Evolutionary conservation across 768 basidiomycete species (phyloP).

Genomic region (Boletus fagicola): DNA sequence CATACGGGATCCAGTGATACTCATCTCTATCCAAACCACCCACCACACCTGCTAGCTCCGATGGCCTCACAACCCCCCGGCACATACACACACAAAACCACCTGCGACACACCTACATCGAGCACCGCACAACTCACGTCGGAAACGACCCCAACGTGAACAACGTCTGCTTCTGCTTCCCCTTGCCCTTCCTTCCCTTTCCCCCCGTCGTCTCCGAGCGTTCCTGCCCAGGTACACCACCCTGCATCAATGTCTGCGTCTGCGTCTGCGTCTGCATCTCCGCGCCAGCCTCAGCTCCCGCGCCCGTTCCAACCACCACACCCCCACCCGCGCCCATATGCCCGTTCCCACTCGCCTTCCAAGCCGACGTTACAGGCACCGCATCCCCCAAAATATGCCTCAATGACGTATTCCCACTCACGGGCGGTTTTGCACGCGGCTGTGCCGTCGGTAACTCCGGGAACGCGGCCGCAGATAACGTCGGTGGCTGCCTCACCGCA

Average conservation of each 20-base stretch:
- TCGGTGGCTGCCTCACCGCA: slow-evolving; percentile 31
- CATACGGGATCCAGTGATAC: neutral
- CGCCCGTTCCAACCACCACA: neutral
- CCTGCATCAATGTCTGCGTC: neutral
- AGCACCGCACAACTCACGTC: slow-evolving; percentile 15
- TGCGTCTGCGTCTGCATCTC: neutral
- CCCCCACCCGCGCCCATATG: neutral
- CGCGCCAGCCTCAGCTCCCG: neutral
- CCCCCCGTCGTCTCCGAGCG: slow-evolving; percentile 16
- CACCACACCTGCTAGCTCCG: too few species aligned
- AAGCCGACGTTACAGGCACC: slow-evolving; percentile 32
- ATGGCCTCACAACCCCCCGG: too few species aligned
- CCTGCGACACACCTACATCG: neutral
- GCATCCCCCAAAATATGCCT: slow-evolving; percentile 51
- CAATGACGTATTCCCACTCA: slow-evolving; percentile 65
- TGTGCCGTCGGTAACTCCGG: slow-evolving; percentile 61
- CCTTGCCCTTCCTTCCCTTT: slow-evolving; percentile 75
- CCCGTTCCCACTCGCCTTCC: slow-evolving; percentile 20
- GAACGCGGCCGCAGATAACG: slow-evolving; percentile 57
- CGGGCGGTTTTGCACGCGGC: slow-evolving; percentile 42
- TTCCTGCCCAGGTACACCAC: neutral
- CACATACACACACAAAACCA: neutral
- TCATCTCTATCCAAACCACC: neutral
- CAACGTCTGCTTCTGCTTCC: slow-evolving; percentile 81
- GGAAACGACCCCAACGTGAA: slow-evolving; percentile 63